Evolutionary conservation across 2,329 filamentous ascomycete species (phyloP).

Genomic region (Elsinoe fawcettii): DNA sequence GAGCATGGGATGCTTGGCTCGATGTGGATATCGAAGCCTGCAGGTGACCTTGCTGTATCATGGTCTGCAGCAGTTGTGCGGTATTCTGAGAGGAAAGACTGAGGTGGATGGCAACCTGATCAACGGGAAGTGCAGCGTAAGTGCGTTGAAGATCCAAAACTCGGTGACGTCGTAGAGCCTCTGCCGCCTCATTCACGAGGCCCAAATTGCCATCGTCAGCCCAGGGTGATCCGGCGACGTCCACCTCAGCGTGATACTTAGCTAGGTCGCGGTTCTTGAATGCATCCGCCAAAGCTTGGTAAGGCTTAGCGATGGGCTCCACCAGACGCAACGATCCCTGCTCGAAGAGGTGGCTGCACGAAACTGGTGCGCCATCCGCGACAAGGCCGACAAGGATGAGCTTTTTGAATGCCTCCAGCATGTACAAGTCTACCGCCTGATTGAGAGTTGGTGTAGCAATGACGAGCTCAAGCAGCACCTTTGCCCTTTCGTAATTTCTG

Average conservation of each 20-base stretch:
- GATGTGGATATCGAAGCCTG: slow-evolving; percentile 43
- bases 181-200: slow-evolving; percentile 61
- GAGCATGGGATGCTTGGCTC: not conserved
- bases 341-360: slow-evolving; percentile 51
- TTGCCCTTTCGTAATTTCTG: slow-evolving; percentile 37
- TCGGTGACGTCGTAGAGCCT: slow-evolving; percentile 66
- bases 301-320: slow-evolving; percentile 56
- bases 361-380: slow-evolving; percentile 52
- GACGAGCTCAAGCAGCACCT: slow-evolving; percentile 40
- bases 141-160: slow-evolving; percentile 65
- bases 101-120: slow-evolving; percentile 46
- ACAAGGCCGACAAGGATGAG: slow-evolving; percentile 75
- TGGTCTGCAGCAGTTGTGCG: slow-evolving; percentile 44
- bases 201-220: slow-evolving; percentile 61
- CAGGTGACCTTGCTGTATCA: slow-evolving; percentile 46
- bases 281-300: slow-evolving; percentile 59
- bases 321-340: slow-evolving; percentile 49
- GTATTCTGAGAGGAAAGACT: slow-evolving; percentile 45
- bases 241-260: slow-evolving; percentile 57
- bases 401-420: slow-evolving; percentile 86
- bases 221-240: slow-evolving; percentile 45
- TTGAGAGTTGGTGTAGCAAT: slow-evolving; percentile 60
- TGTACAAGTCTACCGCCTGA: slow-evolving; percentile 59
- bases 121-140: slow-evolving; percentile 57
- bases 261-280: slow-evolving; percentile 56